These are phyloP conservation scores for Dioszegia aurantiaca DNA, from an alignment of 768 basidiomycete species.

Conservation along the genomic window DNA sequence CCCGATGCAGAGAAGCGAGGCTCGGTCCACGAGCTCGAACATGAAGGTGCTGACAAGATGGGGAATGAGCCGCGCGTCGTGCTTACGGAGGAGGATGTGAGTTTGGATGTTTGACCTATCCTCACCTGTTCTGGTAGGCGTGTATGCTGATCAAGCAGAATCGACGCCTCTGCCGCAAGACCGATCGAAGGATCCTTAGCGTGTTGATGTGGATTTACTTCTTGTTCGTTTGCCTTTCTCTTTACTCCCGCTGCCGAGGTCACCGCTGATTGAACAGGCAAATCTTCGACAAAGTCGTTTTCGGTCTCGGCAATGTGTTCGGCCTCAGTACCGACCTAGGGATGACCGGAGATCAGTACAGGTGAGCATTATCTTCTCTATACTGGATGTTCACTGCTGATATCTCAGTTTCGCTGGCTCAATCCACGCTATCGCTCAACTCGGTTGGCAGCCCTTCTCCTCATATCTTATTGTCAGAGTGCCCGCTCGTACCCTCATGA, in stretches of 20 bases:
- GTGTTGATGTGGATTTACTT: conserved; percentile 48
- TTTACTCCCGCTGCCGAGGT: no score
- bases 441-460: conserved; percentile 49
- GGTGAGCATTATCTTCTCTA: background rate
- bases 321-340: conserved; percentile 37
- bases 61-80: conserved; percentile 40
- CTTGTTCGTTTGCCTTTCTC: no score
- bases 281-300: conserved; percentile 41
- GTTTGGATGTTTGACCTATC: conserved; percentile 8
- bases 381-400: background rate
- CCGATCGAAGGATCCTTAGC: conserved; percentile 44
- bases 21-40: conserved; percentile 24
- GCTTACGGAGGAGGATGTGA: conserved; percentile 47
- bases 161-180: conserved; percentile 35
- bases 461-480: conserved; percentile 48
- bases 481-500: conserved; percentile 43
- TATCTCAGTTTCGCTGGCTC: conserved; percentile 29
- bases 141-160: conserved; percentile 18
- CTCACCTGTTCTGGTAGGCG: background rate
- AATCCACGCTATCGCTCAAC: conserved; percentile 45
- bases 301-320: conserved; percentile 47
- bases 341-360: conserved; percentile 37
- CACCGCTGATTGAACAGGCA: no score
- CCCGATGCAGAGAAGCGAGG: conserved; percentile 15
- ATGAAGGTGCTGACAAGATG: conserved; percentile 34